Base-by-base conservation (phyloP, 768 basidiomycete genomes). In the Termitomyces sp. region DNA sequence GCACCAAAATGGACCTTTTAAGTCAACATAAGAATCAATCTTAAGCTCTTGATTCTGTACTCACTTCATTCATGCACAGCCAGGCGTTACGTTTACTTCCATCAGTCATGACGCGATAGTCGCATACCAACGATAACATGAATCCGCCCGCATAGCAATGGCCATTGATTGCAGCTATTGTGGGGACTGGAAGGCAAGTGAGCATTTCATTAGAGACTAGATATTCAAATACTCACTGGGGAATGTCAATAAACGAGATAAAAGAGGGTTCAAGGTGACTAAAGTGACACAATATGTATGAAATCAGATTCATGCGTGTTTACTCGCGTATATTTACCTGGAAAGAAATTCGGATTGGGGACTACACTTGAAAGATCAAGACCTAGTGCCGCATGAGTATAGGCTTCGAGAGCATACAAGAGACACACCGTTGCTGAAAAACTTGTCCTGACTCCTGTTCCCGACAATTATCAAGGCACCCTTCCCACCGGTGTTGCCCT, bases 51-150 rank as follows among this genome's bases (percentile, higher is more conserved):
- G 14, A 26, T 35, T 57, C 26, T 49, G 40, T 30, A 9, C 66
- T 66, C 54, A 90, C 88, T 75, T 96, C 94, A 66, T 96, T 98
- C 94, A 97, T 96, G 67, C 86, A 91, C 51, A 91, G 71, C 88
- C 92, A 94, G 1, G 88, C 86, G 64, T 86, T 84, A 31, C 85
- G 85, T 62, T 78, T 81, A 63, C 76, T 85, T 15, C 87, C 93
- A 61, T 90, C 86, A 14, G 84, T 90, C 86, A 95, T 94, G 54
- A 96, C 78, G 41, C 94, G 83, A 71, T 91, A 94, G 70, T 97
- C 94, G 67, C 91, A 95, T 3, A 79, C 80, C 49, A 97, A 70
- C 2, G 92, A 80, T 14, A 95, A 72, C 69, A 91, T 84, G 65
- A 91, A 82, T 14, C 84, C 93, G 11, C 79, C 94, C 5, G 93